These are phyloP conservation scores for Oryza meridionalis DNA, from an alignment of 176 grass and related monocot species.

Conservation along the genomic window DNA sequence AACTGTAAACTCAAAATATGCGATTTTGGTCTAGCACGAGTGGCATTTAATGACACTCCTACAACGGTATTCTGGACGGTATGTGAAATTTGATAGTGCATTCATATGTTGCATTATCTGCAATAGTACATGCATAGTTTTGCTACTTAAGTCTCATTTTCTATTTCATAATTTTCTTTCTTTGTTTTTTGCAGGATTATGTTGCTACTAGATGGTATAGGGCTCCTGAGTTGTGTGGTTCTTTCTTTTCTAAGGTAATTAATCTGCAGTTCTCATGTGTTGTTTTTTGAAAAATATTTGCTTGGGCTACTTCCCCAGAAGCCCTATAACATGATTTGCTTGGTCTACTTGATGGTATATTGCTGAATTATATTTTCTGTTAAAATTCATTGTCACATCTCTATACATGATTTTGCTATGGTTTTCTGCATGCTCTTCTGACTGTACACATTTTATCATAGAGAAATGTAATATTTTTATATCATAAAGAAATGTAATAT, in stretches of 20 bases:
- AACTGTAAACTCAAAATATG: constrained; percentile 99
- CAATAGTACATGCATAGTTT: constrained; percentile 21
- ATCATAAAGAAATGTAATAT: background rate
- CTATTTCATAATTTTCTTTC: constrained; percentile 11
- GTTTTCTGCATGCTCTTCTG: constrained; percentile 12
- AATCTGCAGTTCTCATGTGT: constrained; percentile 30
- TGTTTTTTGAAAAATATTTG: constrained; percentile 25
- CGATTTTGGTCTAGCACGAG: constrained; percentile 96
- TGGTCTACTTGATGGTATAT: background rate
- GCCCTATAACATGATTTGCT: no score
- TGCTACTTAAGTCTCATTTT: constrained; percentile 8
- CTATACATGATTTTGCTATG: background rate
- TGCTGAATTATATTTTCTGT: background rate
- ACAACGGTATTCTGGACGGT: constrained; percentile 99
- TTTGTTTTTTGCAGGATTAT: constrained; percentile 69
- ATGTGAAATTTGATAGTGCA: constrained; percentile 37
- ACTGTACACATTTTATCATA: background rate
- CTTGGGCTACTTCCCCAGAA: constrained; percentile 23
- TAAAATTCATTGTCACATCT: constrained; percentile 7
- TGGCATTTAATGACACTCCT: constrained; percentile 90
- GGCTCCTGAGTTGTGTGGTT: constrained; percentile 93
- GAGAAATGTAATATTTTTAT: background rate
- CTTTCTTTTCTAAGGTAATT: constrained; percentile 96
- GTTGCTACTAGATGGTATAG: constrained; percentile 99
- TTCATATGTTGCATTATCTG: background rate